These are phyloP conservation scores for Bipolaris cookei DNA, from an alignment of 2,329 filamentous ascomycete genomes.

Conservation along the genomic window DNA sequence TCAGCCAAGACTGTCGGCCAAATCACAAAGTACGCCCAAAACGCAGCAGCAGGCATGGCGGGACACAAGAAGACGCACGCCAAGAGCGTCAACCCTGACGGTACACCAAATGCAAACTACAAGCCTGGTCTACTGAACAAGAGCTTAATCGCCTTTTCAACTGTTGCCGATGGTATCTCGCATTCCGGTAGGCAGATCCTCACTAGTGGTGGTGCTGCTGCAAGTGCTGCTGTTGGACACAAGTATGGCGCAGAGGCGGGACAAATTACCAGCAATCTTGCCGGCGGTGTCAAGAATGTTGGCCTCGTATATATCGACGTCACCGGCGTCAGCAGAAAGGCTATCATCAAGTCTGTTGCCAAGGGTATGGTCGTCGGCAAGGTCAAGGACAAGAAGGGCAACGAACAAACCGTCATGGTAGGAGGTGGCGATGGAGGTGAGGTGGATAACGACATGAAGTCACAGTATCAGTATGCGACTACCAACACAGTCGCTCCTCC, in stretches of 20 bases:
- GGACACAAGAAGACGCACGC: constrained; percentile 65
- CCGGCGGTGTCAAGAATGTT: constrained; percentile 92
- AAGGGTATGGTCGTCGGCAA: constrained; percentile 91
- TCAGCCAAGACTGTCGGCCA: constrained; percentile 87
- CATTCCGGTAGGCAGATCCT: constrained; percentile 82
- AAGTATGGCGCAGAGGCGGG: constrained; percentile 87
- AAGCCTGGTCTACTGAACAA: constrained; percentile 96
- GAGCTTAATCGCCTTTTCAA: constrained; percentile 94
- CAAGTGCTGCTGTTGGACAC: constrained; percentile 86
- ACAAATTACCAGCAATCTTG: constrained; percentile 73
- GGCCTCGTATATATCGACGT: constrained; percentile 97
- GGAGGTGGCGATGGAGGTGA: constrained; percentile 67
- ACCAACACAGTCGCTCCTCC: constrained; percentile 40
- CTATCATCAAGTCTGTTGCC: constrained; percentile 91
- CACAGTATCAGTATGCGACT: constrained; percentile 28
- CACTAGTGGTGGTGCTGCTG: constrained; percentile 74
- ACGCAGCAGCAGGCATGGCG: constrained; percentile 77
- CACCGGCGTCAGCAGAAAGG: constrained; percentile 85
- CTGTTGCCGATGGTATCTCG: constrained; percentile 90
- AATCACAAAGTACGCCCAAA: constrained; percentile 84
- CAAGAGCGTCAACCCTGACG: constrained; percentile 72
- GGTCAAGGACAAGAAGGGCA: constrained; percentile 75
- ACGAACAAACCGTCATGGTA: constrained; percentile 69
- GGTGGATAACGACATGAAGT: constrained; percentile 49
- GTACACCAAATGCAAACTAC: constrained; percentile 68